Base-by-base conservation (phyloP, 164 flowering plant genomes). In the Aristolochia fimbriata region DNA sequence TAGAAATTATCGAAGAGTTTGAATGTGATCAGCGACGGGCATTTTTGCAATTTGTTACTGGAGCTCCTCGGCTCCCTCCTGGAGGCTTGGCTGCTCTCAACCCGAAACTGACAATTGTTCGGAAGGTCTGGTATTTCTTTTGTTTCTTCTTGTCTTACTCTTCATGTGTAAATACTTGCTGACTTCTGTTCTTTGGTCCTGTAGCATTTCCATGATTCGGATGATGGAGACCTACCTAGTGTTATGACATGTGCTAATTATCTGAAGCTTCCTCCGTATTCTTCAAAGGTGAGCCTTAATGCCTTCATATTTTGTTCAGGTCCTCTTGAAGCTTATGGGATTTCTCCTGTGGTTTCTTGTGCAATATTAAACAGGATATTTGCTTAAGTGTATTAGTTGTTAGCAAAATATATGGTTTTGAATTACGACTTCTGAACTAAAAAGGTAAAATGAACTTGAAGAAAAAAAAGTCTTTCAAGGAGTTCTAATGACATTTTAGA, bases 161-260 rank as follows among this genome's bases (percentile, higher is more conserved):
- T 43, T n/a, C 7, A 30, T 47, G 16, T 27, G 30, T 30, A 48
- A 4, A 17, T 19, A 59, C 17, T 54, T n/a, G 17, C 22, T 10
- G 33, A 21, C 25, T 24, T 24, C 10, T 47, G 3, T 16, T 10
- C 22, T 24, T 59, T 16, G 27, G 25, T 61, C 24, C 11, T 50
- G 58, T 88, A 90, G 96, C 85, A 79, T 57, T 80, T 77, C 55
- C 70, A 74, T 63, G 69, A 66, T 25, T 67, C 57, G 57, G 76
- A 60, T 11, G 95, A 90, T 68, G 71, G 71, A 8, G 99, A 90
- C 60, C 74, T 94, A 58, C 99, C 95, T 2, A 94, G 99, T 25
- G 99, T 88, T 64, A 94, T 91, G 99, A 94, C 99, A 6, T 94
- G 99, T 63, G 93, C 95, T 31, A 91, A 91, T 67, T 94, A 91